Conservation (phyloP, 768 basidiomycete species). For the Tulasnella sp. region DNA sequence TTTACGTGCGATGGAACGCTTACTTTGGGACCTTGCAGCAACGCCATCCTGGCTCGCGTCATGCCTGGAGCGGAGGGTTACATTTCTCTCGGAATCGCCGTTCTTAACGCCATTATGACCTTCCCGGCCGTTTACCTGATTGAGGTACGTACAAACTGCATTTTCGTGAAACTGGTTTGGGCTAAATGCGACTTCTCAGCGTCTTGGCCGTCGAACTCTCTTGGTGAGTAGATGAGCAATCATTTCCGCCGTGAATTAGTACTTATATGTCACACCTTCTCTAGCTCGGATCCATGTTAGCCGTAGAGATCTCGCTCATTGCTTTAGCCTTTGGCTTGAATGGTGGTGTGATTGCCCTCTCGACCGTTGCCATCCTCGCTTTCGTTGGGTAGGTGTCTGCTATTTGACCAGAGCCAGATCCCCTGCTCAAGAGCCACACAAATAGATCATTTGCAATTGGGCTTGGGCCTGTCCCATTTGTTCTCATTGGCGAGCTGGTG, state of each 20-base stretch:
- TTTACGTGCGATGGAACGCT: too few species aligned
- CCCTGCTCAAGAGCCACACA: not conserved
- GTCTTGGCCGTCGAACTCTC: conserved; percentile 20
- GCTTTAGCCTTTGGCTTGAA: conserved; percentile 17
- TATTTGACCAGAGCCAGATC: not conserved
- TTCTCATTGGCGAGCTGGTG: conserved; percentile 84
- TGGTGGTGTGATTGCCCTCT: not conserved
- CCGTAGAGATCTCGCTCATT: conserved; percentile 14
- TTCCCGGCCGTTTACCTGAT: conserved; percentile 29
- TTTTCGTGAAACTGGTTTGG: not conserved
- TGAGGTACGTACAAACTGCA: conserved; percentile 23
- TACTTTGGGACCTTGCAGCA: not conserved
- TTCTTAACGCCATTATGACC: conserved; percentile 32
- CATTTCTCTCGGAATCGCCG: conserved; percentile 16
- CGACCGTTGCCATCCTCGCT: conserved; percentile 7
- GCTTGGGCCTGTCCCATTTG: conserved; percentile 85
- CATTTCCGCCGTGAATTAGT: conserved; percentile 14
- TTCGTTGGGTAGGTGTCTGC: conserved; percentile 4
- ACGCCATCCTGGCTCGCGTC: conserved; percentile 10
- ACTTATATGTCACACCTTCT: not conserved
- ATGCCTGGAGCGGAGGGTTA: conserved; percentile 12
- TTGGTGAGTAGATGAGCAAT: conserved; percentile 19
- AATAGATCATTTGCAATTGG: conserved; percentile 77
- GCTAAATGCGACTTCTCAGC: not conserved
- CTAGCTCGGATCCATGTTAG: conserved; percentile 17